Conservation (phyloP, 1,139 yeast genomes). For the Zygosaccharomyces sapae region DNA sequence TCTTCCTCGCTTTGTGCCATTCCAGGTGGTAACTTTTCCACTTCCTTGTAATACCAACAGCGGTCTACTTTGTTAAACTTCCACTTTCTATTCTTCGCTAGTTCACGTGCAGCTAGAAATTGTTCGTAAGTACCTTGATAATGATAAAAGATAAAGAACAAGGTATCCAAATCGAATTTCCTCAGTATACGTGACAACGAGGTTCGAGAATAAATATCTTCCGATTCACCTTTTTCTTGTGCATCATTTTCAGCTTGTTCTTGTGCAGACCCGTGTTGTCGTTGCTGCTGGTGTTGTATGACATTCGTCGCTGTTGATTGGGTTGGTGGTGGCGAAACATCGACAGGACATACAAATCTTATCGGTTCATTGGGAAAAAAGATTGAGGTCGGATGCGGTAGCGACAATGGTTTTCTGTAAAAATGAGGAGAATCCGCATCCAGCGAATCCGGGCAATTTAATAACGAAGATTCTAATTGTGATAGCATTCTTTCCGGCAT, state of each 20-base stretch:
- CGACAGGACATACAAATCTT: conserved; percentile 33
- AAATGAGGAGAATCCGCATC: conserved; percentile 84
- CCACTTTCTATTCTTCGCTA: conserved; percentile 77
- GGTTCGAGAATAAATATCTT: conserved; percentile 34
- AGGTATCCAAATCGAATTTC: conserved; percentile 80
- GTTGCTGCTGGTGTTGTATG: conserved; percentile 11
- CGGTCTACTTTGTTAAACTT: conserved; percentile 67
- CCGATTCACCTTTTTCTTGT: conserved; percentile 12
- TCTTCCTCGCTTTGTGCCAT: conserved; percentile 43
- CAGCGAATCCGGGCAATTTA: conserved; percentile 89
- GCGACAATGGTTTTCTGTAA: conserved; percentile 64
- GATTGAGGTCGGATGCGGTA: conserved; percentile 85
- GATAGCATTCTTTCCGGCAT: conserved; percentile 32
- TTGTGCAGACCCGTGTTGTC: conserved; percentile 4
- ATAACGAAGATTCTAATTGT: conserved; percentile 63
- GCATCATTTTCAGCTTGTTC: conserved; percentile 9
- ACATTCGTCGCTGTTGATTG: conserved; percentile 6
- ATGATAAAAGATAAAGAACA: conserved; percentile 87
- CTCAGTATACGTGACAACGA: conserved; percentile 48
- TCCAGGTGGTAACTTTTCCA: conserved; percentile 46
- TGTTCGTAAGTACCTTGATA: conserved; percentile 66
- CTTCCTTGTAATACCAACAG: conserved; percentile 78
- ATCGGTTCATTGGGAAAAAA: conserved; percentile 89
- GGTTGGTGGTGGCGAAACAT: conserved; percentile 39
- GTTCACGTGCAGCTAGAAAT: conserved; percentile 79